Evolutionary conservation across 139 green algal species (phyloP), one percentile per base, ranked within the genome.

Genomic region (Chlorella ohadii): DNA sequence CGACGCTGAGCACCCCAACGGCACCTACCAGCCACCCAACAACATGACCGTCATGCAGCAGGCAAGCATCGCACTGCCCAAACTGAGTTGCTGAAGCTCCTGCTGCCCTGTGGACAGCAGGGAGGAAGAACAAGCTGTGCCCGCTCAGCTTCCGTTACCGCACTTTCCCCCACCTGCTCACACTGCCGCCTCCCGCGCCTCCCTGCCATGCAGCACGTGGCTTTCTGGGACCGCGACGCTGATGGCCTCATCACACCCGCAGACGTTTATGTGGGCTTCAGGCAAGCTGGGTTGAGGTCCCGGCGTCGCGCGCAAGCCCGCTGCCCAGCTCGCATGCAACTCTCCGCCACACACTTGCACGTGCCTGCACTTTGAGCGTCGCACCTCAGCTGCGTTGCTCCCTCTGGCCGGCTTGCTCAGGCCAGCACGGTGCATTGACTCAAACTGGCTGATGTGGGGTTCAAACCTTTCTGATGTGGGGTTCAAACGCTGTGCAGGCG

Each of bases 231-330:
- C 31, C 34, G 55, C 25, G 61, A 72, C 41, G 34, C 25, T 15
- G 82, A 87, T 19, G 72, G 72, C 34, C 25, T 80, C 28, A 47
- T 87, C n/a, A 76, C 27, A 20, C 71, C 71, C 23, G 25, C 31
- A 12, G 82, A 87, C 55, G 74, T 57, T 6, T 90, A 55, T 38
- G 55, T 57, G 51, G 88, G 92, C 57, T 95, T 94, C 87, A 85
- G 70, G 70, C 57, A 23, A 17, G 70, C 3, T 4, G 36, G 34
- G 34, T 17, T 33, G 23, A 16, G 27, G 59, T 66, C 16, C 23
- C 3, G 59, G 22, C 3, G 27, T n/a, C n/a, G n/a, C n/a, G n/a
- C n/a, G n/a, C n/a, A n/a, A n/a, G n/a, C n/a, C n/a, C n/a, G n/a
- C n/a, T n/a, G n/a, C n/a, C n/a, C n/a, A n/a, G n/a, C n/a, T n/a